Conservation (phyloP, 1,139 yeast genomes). For the Neolecta irregularis region DNA sequence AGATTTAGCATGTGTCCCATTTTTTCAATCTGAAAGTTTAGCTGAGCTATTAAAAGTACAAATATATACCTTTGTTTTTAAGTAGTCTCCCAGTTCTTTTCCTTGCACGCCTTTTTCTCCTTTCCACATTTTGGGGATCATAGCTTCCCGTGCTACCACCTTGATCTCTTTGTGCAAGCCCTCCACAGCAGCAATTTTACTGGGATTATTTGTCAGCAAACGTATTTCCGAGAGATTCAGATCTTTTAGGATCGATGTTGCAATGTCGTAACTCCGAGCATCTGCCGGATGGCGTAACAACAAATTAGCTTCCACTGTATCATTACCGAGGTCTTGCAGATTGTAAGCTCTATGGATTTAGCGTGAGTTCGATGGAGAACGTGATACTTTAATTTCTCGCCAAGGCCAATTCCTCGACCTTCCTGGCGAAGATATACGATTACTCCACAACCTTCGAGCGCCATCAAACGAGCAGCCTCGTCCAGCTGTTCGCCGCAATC, state of each 20-base stretch:
- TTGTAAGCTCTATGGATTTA: slow-evolving; percentile 49
- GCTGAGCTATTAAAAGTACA: not conserved
- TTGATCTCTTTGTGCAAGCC: slow-evolving; percentile 55
- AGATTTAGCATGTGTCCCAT: slow-evolving; percentile 82
- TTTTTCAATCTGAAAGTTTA: slow-evolving; percentile 34
- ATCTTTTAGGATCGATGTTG: slow-evolving; percentile 81
- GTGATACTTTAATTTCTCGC: slow-evolving; percentile 62
- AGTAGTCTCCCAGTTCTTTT: slow-evolving; percentile 78
- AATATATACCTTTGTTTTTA: slow-evolving; percentile 58
- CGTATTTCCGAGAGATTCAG: slow-evolving; percentile 60
- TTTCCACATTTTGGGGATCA: slow-evolving; percentile 92
- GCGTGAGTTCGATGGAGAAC: not conserved
- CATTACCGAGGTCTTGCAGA: slow-evolving; percentile 93
- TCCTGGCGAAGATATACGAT: slow-evolving; percentile 93
- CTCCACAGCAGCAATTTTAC: slow-evolving; percentile 86
- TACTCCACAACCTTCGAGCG: slow-evolving; percentile 73
- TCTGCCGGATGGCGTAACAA: slow-evolving; percentile 93
- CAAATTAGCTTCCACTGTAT: slow-evolving; percentile 91
- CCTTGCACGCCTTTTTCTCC: slow-evolving; percentile 57
- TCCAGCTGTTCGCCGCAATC: slow-evolving; percentile 99
- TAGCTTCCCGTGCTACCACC: slow-evolving; percentile 79
- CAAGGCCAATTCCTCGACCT: slow-evolving; percentile 95
- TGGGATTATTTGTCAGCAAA: slow-evolving; percentile 87
- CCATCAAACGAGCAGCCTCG: slow-evolving; percentile 92
- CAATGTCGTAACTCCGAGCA: slow-evolving; percentile 79